Percentiles rank a stretch among this genome's conserved stretches.
phyloP scores from a whole-genome alignment of 2,329 filamentous ascomycete genomes.

The Gliomastix tumulicola region DNA sequence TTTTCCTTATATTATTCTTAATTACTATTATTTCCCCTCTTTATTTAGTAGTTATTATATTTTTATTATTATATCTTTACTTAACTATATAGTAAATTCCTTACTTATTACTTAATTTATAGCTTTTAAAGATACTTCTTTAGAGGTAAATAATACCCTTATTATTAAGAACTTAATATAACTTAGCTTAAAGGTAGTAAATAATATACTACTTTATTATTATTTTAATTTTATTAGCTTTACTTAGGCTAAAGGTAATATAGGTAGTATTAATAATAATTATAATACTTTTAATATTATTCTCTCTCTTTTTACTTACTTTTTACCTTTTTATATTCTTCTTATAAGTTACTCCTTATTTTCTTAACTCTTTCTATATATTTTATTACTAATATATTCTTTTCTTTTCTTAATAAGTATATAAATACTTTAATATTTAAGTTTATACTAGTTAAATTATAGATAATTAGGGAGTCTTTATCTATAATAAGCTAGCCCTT shows the following conservation, averaged over 20 bases:
- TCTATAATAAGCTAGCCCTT: neutral
- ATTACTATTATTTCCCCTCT: neutral
- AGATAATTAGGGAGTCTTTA: too few species aligned
- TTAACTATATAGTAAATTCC: neutral
- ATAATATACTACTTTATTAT: neutral
- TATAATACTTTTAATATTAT: neutral
- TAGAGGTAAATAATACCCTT: too few species aligned
- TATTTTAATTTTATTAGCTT: neutral
- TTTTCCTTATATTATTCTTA: conserved; percentile 1
- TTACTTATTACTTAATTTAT: neutral
- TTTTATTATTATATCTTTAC: neutral
- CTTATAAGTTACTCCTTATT: too few species aligned
- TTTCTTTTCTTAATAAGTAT: conserved; percentile 1
- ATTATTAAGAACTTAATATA: neutral
- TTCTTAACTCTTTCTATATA: too few species aligned
- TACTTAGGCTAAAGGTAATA: neutral
- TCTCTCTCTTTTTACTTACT: too few species aligned
- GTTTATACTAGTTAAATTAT: too few species aligned
- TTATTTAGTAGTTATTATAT: conserved; percentile 1
- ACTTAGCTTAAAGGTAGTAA: neutral
- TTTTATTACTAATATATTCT: too few species aligned
- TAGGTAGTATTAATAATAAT: conserved; percentile 1
- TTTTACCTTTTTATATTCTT: too few species aligned
- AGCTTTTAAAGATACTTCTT: neutral
- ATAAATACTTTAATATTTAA: neutral